phyloP scores from a whole-genome alignment of 1,284 basidiomycete genomes.

The Apiotrichum mycotoxinovorans region DNA sequence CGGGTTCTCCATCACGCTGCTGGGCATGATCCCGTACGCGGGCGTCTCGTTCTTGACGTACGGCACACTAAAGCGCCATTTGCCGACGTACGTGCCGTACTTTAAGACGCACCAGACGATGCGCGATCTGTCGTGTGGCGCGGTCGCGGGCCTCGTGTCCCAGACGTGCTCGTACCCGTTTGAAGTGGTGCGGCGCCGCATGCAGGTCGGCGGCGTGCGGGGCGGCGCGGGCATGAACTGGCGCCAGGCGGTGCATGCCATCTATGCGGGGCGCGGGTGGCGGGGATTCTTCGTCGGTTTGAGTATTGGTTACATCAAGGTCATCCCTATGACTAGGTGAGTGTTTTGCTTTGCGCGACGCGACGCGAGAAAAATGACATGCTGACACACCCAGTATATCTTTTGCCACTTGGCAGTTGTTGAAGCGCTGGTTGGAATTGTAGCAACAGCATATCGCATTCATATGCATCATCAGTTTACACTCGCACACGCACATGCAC shows the following conservation, averaged over 20 bases:
- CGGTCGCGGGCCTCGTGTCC: slow-evolving; percentile 79
- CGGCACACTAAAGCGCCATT: slow-evolving; percentile 70
- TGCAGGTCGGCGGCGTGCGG: slow-evolving; percentile 87
- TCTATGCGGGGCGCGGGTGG: slow-evolving; percentile 71
- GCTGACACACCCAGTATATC: slow-evolving; percentile 38
- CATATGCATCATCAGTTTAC: slow-evolving; percentile 13
- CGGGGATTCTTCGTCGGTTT: slow-evolving; percentile 91
- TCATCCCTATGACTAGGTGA: slow-evolving; percentile 85
- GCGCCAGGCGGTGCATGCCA: slow-evolving; percentile 66
- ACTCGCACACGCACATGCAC: background rate
- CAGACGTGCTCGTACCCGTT: slow-evolving; percentile 96
- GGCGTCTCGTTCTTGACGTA: slow-evolving; percentile 93
- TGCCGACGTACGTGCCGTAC: slow-evolving; percentile 51
- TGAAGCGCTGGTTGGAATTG: slow-evolving; percentile 48
- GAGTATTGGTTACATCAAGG: slow-evolving; percentile 89
- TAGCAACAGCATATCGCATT: slow-evolving; percentile 22
- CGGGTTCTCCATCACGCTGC: slow-evolving; percentile 86
- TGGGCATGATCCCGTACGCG: slow-evolving; percentile 94
- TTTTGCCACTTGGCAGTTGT: slow-evolving; percentile 51
- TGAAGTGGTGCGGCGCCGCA: slow-evolving; percentile 85
- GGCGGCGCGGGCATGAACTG: slow-evolving; percentile 61
- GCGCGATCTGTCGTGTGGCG: slow-evolving; percentile 71
- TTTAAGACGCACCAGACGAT: slow-evolving; percentile 46
- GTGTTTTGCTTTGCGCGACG: no score
- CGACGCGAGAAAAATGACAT: no score